Percentiles rank a stretch among this genome's conserved stretches.
Evolutionary conservation across 768 basidiomycete species (phyloP).

Genomic region (Mycena vitilis): DNA sequence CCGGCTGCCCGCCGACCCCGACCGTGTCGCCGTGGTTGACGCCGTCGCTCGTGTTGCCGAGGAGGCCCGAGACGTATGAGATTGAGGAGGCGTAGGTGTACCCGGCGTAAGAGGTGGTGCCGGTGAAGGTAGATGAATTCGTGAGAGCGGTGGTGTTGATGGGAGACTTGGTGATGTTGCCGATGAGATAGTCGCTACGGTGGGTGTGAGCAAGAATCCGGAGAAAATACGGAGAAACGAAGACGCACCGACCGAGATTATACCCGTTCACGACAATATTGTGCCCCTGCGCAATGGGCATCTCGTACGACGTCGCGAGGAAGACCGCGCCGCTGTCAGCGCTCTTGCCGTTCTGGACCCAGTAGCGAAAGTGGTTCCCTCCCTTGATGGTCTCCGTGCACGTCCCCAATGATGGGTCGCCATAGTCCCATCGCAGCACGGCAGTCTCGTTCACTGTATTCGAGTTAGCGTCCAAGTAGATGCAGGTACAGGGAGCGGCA

Average conservation of each 20-base stretch:
- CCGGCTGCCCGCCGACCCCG: too few relatives aligned
- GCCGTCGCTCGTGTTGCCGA: too few relatives aligned
- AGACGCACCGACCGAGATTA: constrained; percentile 74
- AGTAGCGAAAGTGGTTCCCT: constrained; percentile 91
- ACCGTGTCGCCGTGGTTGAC: too few relatives aligned
- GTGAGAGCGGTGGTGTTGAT: constrained; percentile 44
- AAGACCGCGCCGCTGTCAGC: constrained; percentile 81
- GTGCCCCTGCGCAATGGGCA: constrained; percentile 68
- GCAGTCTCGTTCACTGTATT: constrained; percentile 80
- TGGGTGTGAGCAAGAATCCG: not conserved
- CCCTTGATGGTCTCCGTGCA: constrained; percentile 89
- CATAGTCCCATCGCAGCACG: constrained; percentile 89
- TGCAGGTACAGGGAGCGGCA: constrained; percentile 41
- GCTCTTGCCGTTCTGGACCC: constrained; percentile 77
- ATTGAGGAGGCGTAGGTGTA: too few relatives aligned
- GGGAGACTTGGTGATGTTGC: constrained; percentile 74
- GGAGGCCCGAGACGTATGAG: too few relatives aligned
- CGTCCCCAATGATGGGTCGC: constrained; percentile 82
- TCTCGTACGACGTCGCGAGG: constrained; percentile 80
- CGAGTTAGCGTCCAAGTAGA: constrained; percentile 9
- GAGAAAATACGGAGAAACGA: not conserved
- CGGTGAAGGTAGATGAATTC: too few relatives aligned
- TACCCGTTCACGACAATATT: constrained; percentile 85
- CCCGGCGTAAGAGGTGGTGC: too few relatives aligned
- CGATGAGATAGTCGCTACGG: constrained; percentile 82